These are phyloP conservation scores for Rhizopogon rudus DNA, from an alignment of 768 basidiomycete species.

Conservation along the genomic window DNA sequence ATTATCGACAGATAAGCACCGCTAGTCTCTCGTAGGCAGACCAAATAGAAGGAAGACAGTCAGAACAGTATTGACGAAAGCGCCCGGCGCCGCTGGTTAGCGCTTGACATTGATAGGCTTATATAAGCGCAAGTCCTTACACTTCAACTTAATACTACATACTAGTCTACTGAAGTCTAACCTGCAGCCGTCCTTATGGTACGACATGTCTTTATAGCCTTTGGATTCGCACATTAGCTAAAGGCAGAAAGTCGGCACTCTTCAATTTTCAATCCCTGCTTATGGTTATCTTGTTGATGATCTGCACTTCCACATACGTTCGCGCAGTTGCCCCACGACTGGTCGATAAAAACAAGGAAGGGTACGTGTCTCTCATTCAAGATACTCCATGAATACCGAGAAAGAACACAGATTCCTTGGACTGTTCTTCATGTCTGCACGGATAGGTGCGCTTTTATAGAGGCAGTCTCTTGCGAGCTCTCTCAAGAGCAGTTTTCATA, in stretches of 20 bases:
- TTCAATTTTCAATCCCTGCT: slow-evolving; percentile 98
- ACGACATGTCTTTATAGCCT: too few species aligned
- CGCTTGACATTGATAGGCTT: too few species aligned
- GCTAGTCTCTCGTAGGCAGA: too few species aligned
- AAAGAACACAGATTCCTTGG: slow-evolving; percentile 67
- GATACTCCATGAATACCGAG: slow-evolving; percentile 2
- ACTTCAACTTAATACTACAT: too few species aligned
- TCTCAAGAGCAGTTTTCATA: background rate
- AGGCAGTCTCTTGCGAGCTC: background rate
- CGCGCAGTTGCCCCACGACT: slow-evolving; percentile 86
- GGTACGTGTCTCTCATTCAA: slow-evolving; percentile 45
- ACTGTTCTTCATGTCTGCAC: slow-evolving; percentile 90
- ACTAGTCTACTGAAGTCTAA: too few species aligned
- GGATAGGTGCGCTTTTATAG: slow-evolving; percentile 68
- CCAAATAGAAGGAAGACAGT: too few species aligned
- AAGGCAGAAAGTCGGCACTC: slow-evolving; percentile 66
- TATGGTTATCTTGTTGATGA: slow-evolving; percentile 88
- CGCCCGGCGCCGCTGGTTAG: too few species aligned
- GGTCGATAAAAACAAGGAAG: slow-evolving; percentile 91
- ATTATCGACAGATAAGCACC: slow-evolving; percentile 82
- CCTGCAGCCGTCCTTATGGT: background rate
- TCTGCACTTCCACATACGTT: slow-evolving; percentile 97
- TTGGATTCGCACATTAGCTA: too few species aligned
- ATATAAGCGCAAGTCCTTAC: too few species aligned
- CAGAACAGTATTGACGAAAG: too few species aligned